Evolutionary conservation across 73 alveolate genomes (phyloP).

Genomic region (Blepharisma japonicum): DNA sequence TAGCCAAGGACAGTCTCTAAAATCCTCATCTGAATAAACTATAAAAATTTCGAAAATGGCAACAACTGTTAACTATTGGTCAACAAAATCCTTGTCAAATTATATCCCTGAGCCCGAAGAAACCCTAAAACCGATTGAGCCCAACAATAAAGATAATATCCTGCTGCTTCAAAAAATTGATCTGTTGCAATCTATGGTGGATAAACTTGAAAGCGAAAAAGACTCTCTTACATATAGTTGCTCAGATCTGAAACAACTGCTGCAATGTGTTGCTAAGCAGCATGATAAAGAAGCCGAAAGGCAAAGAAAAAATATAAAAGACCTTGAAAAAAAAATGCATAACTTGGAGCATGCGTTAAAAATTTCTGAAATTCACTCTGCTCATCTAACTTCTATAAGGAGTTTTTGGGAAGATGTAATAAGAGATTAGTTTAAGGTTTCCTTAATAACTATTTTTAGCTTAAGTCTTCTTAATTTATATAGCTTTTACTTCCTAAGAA

Average conservation of each 20-base stretch:
- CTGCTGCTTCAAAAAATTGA: too few relatives aligned
- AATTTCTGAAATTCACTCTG: conserved; percentile 5
- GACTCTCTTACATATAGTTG: conserved; percentile 1
- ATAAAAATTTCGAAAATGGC: too few relatives aligned
- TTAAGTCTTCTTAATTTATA: too few relatives aligned
- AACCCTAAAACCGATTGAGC: too few relatives aligned
- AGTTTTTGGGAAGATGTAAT: conserved; percentile 9
- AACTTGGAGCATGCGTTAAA: not conserved
- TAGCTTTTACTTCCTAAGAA: too few relatives aligned
- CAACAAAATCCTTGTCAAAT: too few relatives aligned
- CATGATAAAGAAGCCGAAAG: conserved; percentile 17
- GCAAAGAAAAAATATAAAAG: not conserved
- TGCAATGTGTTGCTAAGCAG: conserved; percentile 18
- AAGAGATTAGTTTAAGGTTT: not conserved
- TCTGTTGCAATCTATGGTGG: not conserved
- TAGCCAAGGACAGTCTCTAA: too few relatives aligned
- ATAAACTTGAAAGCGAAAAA: conserved; percentile 11
- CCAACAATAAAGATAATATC: too few relatives aligned
- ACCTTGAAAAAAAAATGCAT: not conserved
- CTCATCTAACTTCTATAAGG: not conserved
- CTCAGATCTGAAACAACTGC: conserved; percentile 14
- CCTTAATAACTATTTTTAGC: too few relatives aligned
- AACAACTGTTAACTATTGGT: too few relatives aligned
- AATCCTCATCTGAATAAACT: too few relatives aligned
- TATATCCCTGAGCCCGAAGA: too few relatives aligned